Conservation (phyloP, 2,329 filamentous ascomycete species). For the Emericellopsis atlantica region DNA sequence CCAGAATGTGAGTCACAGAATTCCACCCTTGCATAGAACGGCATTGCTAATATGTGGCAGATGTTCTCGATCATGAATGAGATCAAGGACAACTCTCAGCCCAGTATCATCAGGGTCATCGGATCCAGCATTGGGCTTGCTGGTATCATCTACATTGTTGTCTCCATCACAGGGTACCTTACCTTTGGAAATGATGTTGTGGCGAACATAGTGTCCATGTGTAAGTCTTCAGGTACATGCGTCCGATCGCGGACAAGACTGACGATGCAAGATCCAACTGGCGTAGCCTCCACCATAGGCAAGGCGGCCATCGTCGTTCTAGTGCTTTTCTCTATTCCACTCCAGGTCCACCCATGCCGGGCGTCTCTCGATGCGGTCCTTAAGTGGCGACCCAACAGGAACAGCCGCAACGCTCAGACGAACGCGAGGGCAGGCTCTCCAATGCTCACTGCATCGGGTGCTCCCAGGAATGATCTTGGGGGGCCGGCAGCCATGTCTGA, state of each 20-base stretch:
- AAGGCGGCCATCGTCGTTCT: slow-evolving; percentile 92
- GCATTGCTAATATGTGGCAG: slow-evolving; percentile 30
- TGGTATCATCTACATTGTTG: slow-evolving; percentile 76
- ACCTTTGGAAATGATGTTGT: slow-evolving; percentile 84
- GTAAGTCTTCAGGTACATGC: slow-evolving; percentile 30
- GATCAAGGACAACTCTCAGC: slow-evolving; percentile 70
- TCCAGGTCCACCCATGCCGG: slow-evolving; percentile 91
- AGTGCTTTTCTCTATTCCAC: slow-evolving; percentile 90
- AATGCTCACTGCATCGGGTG: slow-evolving; percentile 23
- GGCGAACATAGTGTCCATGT: slow-evolving; percentile 92
- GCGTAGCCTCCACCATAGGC: slow-evolving; percentile 74
- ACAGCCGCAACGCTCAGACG: slow-evolving; percentile 14
- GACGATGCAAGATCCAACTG: slow-evolving; percentile 19
- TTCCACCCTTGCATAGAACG: not conserved
- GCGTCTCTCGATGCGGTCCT: slow-evolving; percentile 92
- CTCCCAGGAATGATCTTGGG: slow-evolving; percentile 35
- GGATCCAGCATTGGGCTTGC: slow-evolving; percentile 76
- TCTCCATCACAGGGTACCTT: slow-evolving; percentile 89
- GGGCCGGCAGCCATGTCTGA: slow-evolving; percentile 63
- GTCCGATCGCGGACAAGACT: not conserved
- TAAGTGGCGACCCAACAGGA: slow-evolving; percentile 65
- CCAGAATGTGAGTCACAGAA: slow-evolving; percentile 59
- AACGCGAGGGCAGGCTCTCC: slow-evolving; percentile 25
- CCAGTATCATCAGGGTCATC: slow-evolving; percentile 64
- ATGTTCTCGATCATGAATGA: slow-evolving; percentile 99